Evolutionary conservation across 2,329 filamentous ascomycete species (phyloP).

Genomic region (Trichophyton mentagrophytes): DNA sequence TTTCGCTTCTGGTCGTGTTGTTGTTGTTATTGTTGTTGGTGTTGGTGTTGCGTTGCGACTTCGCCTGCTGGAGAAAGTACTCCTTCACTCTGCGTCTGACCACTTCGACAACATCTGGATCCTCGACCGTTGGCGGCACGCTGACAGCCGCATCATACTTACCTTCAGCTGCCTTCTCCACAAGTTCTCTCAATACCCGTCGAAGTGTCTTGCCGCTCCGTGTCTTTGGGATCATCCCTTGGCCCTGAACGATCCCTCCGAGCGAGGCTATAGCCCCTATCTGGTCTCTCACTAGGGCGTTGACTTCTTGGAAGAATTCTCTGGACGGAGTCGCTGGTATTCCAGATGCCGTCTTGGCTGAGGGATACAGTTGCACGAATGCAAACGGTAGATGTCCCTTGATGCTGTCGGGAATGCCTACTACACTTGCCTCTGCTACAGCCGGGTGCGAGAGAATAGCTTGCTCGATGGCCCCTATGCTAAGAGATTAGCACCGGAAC

Average conservation of each 20-base stretch:
- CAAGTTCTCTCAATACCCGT: constrained; percentile 64
- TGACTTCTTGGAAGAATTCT: constrained; percentile 34
- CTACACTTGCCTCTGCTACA: constrained; percentile 73
- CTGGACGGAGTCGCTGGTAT: constrained; percentile 27
- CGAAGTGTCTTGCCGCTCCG: constrained; percentile 82
- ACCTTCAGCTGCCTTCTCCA: constrained; percentile 67
- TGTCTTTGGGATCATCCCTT: constrained; percentile 82
- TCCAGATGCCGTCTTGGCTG: not conserved
- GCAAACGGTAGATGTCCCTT: constrained; percentile 91
- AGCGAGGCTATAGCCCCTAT: constrained; percentile 80
- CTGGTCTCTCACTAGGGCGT: constrained; percentile 55
- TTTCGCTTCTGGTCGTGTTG: constrained; percentile 12
- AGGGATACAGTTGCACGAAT: constrained; percentile 54
- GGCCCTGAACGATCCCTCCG: constrained; percentile 73
- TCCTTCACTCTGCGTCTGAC: constrained; percentile 58
- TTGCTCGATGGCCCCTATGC: constrained; percentile 70
- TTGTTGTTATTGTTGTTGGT: no score
- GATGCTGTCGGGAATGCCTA: constrained; percentile 70
- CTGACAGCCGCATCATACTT: constrained; percentile 59
- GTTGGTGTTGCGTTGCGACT: constrained; percentile 10
- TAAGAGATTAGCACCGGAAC: not conserved
- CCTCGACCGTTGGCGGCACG: constrained; percentile 77
- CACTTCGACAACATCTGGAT: constrained; percentile 58
- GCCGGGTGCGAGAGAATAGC: constrained; percentile 68
- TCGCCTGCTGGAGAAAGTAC: constrained; percentile 50